phyloP scores from a whole-genome alignment of 139 green algal genomes.

The Diplosphaera chodatii region DNA sequence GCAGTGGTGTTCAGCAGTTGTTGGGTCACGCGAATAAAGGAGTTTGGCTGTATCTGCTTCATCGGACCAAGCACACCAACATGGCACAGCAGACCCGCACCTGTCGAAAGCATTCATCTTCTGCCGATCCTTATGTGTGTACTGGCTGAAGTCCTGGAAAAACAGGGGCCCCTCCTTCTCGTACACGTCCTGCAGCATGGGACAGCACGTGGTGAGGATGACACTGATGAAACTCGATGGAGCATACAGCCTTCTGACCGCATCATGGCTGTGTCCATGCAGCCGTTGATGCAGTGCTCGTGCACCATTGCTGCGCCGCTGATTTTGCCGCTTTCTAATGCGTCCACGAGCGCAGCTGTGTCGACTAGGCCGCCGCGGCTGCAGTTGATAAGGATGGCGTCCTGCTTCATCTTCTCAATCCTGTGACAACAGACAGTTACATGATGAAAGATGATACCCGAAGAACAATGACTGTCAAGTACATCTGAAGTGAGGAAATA shows the following conservation, averaged over 20 bases:
- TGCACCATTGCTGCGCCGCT: conserved; percentile 25
- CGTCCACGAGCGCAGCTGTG: conserved; percentile 49
- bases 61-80: no score
- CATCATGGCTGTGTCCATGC: background rate
- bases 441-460: no score
- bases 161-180: conserved; percentile 45
- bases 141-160: conserved; percentile 39
- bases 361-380: conserved; percentile 69
- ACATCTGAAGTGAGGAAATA: background rate
- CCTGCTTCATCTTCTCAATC: conserved; percentile 57
- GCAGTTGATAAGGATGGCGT: conserved; percentile 65
- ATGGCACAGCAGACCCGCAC: no score
- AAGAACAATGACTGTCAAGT: no score
- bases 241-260: background rate
- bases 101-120: conserved; percentile 38
- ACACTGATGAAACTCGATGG: background rate
- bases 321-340: conserved; percentile 50
- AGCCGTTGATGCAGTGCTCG: background rate
- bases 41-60: no score
- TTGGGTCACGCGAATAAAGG: no score
- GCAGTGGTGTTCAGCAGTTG: no score
- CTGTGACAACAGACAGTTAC: conserved; percentile 10
- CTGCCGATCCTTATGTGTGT: conserved; percentile 32
- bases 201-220: no score
- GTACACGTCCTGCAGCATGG: conserved; percentile 7